These are phyloP conservation scores for Neoascochyta sp. DNA, from an alignment of 2,329 filamentous ascomycete genomes.

Conservation along the genomic window DNA sequence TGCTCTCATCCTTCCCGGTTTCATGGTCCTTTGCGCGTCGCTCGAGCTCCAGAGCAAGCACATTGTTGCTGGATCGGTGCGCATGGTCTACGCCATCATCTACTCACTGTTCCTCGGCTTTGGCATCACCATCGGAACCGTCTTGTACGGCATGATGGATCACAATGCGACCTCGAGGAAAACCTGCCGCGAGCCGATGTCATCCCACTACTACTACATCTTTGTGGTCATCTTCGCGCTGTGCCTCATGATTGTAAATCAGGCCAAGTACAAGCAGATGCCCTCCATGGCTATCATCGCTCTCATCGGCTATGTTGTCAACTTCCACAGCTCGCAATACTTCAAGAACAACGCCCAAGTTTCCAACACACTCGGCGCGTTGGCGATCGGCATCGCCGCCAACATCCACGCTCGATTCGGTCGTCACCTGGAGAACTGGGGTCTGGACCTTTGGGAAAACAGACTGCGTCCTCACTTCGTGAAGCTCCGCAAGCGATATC, in stretches of 20 bases:
- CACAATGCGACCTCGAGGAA: conserved; percentile 45
- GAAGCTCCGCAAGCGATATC: conserved; percentile 24
- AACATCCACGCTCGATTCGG: conserved; percentile 74
- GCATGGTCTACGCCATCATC: conserved; percentile 53
- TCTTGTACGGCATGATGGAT: conserved; percentile 49
- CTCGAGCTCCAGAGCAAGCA: conserved; percentile 49
- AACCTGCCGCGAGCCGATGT: conserved; percentile 46
- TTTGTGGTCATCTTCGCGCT: conserved; percentile 72
- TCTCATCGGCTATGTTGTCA: conserved; percentile 69
- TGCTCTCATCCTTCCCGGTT: conserved; percentile 50
- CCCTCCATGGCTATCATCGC: conserved; percentile 74
- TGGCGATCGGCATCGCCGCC: conserved; percentile 71
- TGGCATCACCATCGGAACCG: conserved; percentile 51
- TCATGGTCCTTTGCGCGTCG: conserved; percentile 49
- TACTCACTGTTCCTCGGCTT: conserved; percentile 52
- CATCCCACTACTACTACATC: conserved; percentile 58
- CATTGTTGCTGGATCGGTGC: conserved; percentile 50
- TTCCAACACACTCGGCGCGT: conserved; percentile 71
- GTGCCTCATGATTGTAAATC: conserved; percentile 73
- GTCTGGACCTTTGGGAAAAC: conserved; percentile 53
- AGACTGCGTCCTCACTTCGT: conserved; percentile 43
- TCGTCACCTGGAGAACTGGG: conserved; percentile 54
- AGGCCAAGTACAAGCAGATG: conserved; percentile 74
- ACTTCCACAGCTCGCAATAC: conserved; percentile 65
- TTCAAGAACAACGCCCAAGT: conserved; percentile 71